phyloP scores from a whole-genome alignment of 2,329 filamentous ascomycete species.

The Madurella fahalii region DNA sequence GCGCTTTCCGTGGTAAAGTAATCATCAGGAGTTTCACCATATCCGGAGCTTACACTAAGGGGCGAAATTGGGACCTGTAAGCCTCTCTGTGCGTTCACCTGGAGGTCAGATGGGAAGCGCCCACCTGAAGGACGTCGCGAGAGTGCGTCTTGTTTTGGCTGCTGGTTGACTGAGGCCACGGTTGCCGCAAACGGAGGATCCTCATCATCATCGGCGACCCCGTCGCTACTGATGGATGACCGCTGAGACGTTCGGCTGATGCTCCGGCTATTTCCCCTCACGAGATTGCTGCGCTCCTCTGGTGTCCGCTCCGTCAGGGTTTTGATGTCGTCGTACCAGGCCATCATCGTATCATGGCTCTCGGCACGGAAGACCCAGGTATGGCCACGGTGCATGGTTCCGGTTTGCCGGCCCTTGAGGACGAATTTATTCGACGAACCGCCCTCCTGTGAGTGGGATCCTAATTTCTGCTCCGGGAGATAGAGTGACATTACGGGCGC shows the following conservation, averaged over 20 bases:
- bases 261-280: conserved; percentile 75
- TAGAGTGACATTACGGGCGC: conserved; percentile 95
- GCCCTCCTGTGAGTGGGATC: conserved; percentile 77
- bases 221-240: conserved; percentile 70
- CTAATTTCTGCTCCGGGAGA: conserved; percentile 89
- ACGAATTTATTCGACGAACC: conserved; percentile 96
- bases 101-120: conserved; percentile 91
- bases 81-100: conserved; percentile 72
- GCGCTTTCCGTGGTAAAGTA: conserved; percentile 56
- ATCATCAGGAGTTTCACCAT: conserved; percentile 46
- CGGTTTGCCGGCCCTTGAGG: conserved; percentile 91
- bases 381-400: conserved; percentile 79
- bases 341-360: conserved; percentile 89
- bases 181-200: conserved; percentile 54
- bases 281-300: conserved; percentile 83
- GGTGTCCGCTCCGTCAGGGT: conserved; percentile 82
- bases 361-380: conserved; percentile 70
- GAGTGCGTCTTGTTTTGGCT: conserved; percentile 46
- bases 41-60: conserved; percentile 74
- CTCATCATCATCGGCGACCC: conserved; percentile 69
- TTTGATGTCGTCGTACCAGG: conserved; percentile 93
- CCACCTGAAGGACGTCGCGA: conserved; percentile 81
- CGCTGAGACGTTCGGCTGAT: conserved; percentile 62
- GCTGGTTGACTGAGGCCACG: conserved; percentile 53
- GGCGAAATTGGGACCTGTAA: conserved; percentile 76